Conservation (phyloP, 1,139 yeast genomes). For the Yamadazyma kanchanaburiensis region DNA sequence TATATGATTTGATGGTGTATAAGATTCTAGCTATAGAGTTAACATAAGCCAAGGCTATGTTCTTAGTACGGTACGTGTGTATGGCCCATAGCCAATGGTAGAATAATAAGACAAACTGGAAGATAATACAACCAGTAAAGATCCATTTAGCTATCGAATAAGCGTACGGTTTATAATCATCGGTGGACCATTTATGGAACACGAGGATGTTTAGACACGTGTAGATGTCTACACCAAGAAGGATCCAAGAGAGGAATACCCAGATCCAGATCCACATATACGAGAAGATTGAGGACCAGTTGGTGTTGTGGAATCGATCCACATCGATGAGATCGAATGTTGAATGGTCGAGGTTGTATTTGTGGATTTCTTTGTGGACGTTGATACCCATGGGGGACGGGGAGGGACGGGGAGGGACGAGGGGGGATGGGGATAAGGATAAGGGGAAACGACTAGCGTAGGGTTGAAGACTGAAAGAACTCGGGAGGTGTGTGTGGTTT, state of each 20-base stretch:
- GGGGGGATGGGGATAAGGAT: slow-evolving; percentile 10
- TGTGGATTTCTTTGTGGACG: slow-evolving; percentile 25
- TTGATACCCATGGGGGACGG: no score
- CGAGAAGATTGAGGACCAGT: slow-evolving; percentile 49
- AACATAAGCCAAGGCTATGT: slow-evolving; percentile 70
- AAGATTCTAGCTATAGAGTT: slow-evolving; percentile 59
- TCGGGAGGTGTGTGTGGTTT: no score
- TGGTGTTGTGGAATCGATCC: slow-evolving; percentile 51
- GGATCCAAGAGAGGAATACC: slow-evolving; percentile 51
- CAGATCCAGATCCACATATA: slow-evolving; percentile 52
- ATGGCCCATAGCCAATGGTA: slow-evolving; percentile 63
- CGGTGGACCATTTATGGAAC: slow-evolving; percentile 69
- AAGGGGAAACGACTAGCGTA: no score
- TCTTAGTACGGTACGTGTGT: slow-evolving; percentile 53
- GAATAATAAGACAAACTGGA: slow-evolving; percentile 57
- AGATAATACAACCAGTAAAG: slow-evolving; percentile 81
- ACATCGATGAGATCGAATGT: slow-evolving; percentile 43
- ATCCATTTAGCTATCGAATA: slow-evolving; percentile 69
- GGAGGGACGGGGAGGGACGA: no score
- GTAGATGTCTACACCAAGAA: slow-evolving; percentile 72
- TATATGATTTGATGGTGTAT: slow-evolving; percentile 56
- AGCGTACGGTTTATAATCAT: slow-evolving; percentile 54
- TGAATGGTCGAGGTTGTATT: slow-evolving; percentile 35
- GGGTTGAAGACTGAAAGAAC: no score
- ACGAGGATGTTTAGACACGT: slow-evolving; percentile 76